Base-by-base conservation (phyloP, 805 yeast species). In the Isabelozyma rhagii region DNA sequence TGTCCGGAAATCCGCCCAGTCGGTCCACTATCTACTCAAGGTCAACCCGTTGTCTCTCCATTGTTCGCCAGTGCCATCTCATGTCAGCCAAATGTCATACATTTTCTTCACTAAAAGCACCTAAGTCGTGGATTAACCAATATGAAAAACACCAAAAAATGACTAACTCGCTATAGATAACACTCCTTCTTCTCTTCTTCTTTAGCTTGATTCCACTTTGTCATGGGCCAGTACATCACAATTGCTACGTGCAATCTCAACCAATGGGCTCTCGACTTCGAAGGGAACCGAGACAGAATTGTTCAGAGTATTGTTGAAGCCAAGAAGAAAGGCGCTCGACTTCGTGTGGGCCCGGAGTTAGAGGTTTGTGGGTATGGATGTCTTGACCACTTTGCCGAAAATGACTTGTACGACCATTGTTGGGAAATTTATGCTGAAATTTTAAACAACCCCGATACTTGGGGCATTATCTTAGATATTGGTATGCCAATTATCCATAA, bases 251-350 rank as follows among this genome's bases (percentile, higher is more conserved):
- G 98, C 69, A 90, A 92, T 60, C 77, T 94, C 55, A 94, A 94
- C 72, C 99, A 94, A 79, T 94, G 99, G 99, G 97, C 99, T 0
- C 76, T 94, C 48, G 99, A 94, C 66, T 94, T 90, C 67, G 98
- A 93, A 67, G 99, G 99, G 5, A 94, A 94, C 68, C 78, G 97
- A 47, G 97, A 92, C 62, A 77, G 99, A 50, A 93, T 94, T 54
- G 60, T 94, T 21, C 85, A 86, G 61, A 86, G 96, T 48, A 93
- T 94, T 60, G 64, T 62, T 18, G 75, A 80, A 46, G 97, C 99
- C 47, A 94, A 92, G 61, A 66, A 69, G 28, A 77, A 71, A 52
- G 89, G 89, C 13, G 96, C 99, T 0, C 72, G 76, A 15, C 77
- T 96, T 46, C 79, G 99, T 62, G 97, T 96, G 15, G 99, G 99